These are phyloP conservation scores for Pseudozyma tsukubaensis DNA, from an alignment of 1,284 basidiomycete species.

Conservation along the genomic window DNA sequence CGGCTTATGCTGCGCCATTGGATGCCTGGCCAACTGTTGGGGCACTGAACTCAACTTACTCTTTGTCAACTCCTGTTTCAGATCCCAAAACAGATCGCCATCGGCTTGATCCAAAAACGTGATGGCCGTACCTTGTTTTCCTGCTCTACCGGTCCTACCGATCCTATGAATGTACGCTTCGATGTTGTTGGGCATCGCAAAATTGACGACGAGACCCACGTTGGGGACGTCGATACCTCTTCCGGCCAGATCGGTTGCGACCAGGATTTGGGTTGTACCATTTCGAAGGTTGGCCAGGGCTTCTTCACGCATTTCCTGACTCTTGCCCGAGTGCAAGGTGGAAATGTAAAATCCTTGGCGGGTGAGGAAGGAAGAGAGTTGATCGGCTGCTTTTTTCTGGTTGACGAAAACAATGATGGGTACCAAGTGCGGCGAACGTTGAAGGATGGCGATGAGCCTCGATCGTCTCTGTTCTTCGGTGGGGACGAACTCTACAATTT, in stretches of 20 bases:
- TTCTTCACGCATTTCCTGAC: slow-evolving; percentile 94
- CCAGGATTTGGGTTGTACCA: slow-evolving; percentile 84
- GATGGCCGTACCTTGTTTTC: slow-evolving; percentile 89
- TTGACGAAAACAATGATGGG: slow-evolving; percentile 99
- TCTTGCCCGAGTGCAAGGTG: slow-evolving; percentile 95
- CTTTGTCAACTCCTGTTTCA: slow-evolving; percentile 61
- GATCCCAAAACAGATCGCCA: slow-evolving; percentile 83
- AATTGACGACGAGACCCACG: slow-evolving; percentile 95
- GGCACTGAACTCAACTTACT: slow-evolving; percentile 58
- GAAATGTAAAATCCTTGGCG: slow-evolving; percentile 87
- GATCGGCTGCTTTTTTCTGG: slow-evolving; percentile 97
- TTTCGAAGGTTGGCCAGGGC: slow-evolving; percentile 85
- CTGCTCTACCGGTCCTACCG: slow-evolving; percentile 95
- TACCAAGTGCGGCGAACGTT: slow-evolving; percentile 78
- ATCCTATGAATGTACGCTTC: slow-evolving; percentile 98
- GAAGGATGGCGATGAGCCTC: slow-evolving; percentile 87
- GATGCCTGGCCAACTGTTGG: slow-evolving; percentile 57
- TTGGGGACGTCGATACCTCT: slow-evolving; percentile 98
- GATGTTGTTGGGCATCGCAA: slow-evolving; percentile 94
- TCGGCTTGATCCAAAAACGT: slow-evolving; percentile 96
- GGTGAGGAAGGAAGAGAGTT: slow-evolving; percentile 90
- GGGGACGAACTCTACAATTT: slow-evolving; percentile 90
- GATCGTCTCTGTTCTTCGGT: slow-evolving; percentile 96
- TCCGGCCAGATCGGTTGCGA: slow-evolving; percentile 96
- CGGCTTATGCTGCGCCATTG: slow-evolving; percentile 55